Evolutionary conservation across 805 yeast species (phyloP), one percentile per base, ranked within the genome.

Genomic region (Kluyveromyces nonfermentans): DNA sequence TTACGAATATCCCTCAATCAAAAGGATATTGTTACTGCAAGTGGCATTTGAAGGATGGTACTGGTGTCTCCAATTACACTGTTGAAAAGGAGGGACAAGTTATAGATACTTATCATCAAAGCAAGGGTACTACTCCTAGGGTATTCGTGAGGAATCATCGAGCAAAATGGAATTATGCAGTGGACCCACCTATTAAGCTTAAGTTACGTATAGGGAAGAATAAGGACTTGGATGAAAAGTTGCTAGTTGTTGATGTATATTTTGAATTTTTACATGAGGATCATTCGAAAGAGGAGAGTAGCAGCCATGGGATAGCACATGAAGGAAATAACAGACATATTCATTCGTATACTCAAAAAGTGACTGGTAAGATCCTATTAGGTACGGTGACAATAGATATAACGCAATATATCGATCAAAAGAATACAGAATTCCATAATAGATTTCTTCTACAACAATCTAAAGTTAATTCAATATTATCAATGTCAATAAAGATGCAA

Each of bases 1-100:
- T 90, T 38, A 73, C 81, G n/a, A 89, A 89, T 55, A 75, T 90
- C 22, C 97, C 97, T 1, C 88, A 85, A 51, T 70, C 82, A 1
- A 68, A 78, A 2, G 95, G 95, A 0, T 58, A 68, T 32, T 78
- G 90, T 52, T 78, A 62, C 49, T 75, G 87, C 16, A 78, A 80
- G 46, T 74, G 89, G 74, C 69, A 68, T 36, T 65, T 85, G 8
- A 69, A 71, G 43, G 87, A 82, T 37, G 59, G 62, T 10, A 59
- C 61, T 3, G 65, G 65, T 7, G 53, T 56, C 0, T 52, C 62
- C 3, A 40, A 42, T 14, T 48, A 44, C 25, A 33, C 36, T 2
- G 12, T 45, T 16, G 41, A 46, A 7, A 33, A 38, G 58, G 59
- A 45, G 57, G 60, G 47, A 59, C 69, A 42, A 69, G 69, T 48